Percentiles rank a stretch among this genome's conserved stretches.
phyloP scores from a whole-genome alignment of 805 yeast species.

The Wickerhamomyces ciferrii region DNA sequence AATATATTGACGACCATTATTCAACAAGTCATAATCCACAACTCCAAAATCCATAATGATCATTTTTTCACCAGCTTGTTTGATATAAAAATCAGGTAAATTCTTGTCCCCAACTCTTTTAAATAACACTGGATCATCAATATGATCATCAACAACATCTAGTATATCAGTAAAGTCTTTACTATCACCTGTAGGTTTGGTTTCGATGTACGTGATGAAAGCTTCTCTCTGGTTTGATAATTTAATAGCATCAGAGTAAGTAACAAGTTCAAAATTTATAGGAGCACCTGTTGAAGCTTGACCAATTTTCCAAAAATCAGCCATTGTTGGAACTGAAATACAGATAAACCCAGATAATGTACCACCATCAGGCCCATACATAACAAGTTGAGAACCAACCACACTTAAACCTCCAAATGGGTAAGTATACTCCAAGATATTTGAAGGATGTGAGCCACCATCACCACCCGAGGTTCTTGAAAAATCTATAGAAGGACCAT shows the following conservation, averaged over 20 bases:
- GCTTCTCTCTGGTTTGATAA: conserved; percentile 12
- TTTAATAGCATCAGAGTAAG: conserved; percentile 19
- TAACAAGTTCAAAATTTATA: conserved; percentile 15
- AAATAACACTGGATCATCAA: conserved; percentile 14
- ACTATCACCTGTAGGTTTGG: conserved; percentile 9
- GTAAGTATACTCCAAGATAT: conserved; percentile 23
- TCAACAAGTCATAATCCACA: conserved; percentile 23
- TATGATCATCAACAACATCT: conserved; percentile 1
- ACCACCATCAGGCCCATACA: conserved; percentile 27
- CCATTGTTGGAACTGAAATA: conserved; percentile 19
- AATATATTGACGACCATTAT: conserved; percentile 27
- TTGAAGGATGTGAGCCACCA: conserved; percentile 27
- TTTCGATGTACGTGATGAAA: conserved; percentile 10
- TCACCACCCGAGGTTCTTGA: conserved; percentile 22
- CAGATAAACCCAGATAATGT: conserved; percentile 25
- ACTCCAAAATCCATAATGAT: conserved; percentile 26
- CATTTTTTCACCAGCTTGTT: conserved; percentile 30
- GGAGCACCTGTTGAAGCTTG: conserved; percentile 23
- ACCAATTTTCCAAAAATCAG: conserved; percentile 30
- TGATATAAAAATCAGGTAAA: conserved; percentile 17
- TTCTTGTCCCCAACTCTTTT: conserved; percentile 2
- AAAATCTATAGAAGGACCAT: conserved; percentile 22
- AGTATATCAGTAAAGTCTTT: conserved; percentile 1
- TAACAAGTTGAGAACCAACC: conserved; percentile 20
- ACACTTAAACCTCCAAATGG: conserved; percentile 22